Base-by-base conservation (phyloP, 163 green algal species). In the Chlorella variabilis region DNA sequence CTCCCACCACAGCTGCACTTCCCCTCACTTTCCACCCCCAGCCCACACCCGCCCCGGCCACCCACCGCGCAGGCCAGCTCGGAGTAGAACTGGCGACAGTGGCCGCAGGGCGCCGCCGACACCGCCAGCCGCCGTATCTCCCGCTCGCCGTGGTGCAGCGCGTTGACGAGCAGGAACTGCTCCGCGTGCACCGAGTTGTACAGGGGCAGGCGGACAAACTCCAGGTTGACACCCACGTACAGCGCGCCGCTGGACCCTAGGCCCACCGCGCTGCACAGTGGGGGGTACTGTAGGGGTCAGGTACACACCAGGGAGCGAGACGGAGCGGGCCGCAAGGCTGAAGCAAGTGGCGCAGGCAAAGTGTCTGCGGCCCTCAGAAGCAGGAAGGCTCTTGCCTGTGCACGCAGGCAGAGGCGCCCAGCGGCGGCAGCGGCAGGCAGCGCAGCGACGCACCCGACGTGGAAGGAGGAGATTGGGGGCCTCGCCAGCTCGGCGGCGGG, bases 81-180 rank as follows among this genome's bases (percentile, higher is more conserved):
- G 23, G 87, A 88, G n/a, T 94, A 93, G 56, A 99, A 99, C 86
- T 99, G 97, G 2, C 94, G 78, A 90, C 97, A 99, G 89, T 99
- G 97, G 29, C 97, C 97, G 85, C 97, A 99, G 13, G 97, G 97
- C 20, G 96, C 93, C 0, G 89, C 93, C 4, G 91, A 97, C 20
- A 99, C 91, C 0, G 93, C 94, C 48, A 99, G 73, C 17, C 80
- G 89, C 0, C 79, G 34, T 0, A 98, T 84, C 38, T 73, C 83
- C 1, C 36, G 77, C 87, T 99, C 97, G 5, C 87, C 87, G 68
- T 94, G 87, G 38, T 90, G 80, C 18, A 95, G 38, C 45, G 93
- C 92, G 85, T 97, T 98, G 41, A 91, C 51, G 36, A 83, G 38
- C 61, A 98, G 78, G 77, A 95, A 99, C 91, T 99, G 97, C 90